phyloP scores from a whole-genome alignment of 2,329 filamentous ascomycete genomes.

The Claviceps sp. region DNA sequence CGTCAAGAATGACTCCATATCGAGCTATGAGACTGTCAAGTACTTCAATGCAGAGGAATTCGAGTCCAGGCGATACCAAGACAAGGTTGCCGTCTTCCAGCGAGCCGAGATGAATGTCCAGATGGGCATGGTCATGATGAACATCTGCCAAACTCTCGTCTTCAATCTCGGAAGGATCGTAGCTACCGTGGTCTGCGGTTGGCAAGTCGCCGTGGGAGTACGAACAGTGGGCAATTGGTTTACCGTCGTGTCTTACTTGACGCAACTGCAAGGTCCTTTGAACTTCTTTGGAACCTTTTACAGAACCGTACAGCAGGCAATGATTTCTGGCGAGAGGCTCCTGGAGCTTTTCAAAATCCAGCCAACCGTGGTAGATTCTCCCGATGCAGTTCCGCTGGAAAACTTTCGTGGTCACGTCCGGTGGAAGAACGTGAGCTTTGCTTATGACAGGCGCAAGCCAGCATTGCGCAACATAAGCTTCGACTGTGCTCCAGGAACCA shows the following conservation, averaged over 20 bases:
- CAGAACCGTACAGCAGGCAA: conserved; percentile 83
- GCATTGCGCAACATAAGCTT: conserved; percentile 77
- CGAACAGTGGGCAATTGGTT: conserved; percentile 60
- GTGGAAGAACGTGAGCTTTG: conserved; percentile 82
- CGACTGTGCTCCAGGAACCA: conserved; percentile 76
- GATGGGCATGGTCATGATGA: conserved; percentile 66
- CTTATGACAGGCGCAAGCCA: conserved; percentile 76
- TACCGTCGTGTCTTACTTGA: conserved; percentile 60
- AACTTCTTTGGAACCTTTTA: conserved; percentile 95
- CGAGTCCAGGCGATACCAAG: conserved; percentile 60
- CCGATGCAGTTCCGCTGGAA: conserved; percentile 47
- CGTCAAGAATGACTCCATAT: conserved; percentile 96
- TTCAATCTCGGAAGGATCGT: conserved; percentile 66
- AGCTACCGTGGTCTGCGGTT: conserved; percentile 61
- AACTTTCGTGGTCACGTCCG: conserved; percentile 68
- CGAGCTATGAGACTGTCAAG: conserved; percentile 93
- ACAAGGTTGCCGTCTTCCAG: conserved; percentile 59
- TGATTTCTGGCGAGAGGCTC: conserved; percentile 94
- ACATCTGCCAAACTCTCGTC: conserved; percentile 66
- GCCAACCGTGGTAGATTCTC: conserved; percentile 74
- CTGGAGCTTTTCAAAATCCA: conserved; percentile 93
- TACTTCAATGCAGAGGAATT: conserved; percentile 79
- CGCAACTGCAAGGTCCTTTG: conserved; percentile 65
- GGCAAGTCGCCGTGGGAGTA: conserved; percentile 57
- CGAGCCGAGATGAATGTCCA: conserved; percentile 63